These are phyloP conservation scores for Phytophthora litchii DNA, from an alignment of 352 stramenopile species.

Conservation along the genomic window DNA sequence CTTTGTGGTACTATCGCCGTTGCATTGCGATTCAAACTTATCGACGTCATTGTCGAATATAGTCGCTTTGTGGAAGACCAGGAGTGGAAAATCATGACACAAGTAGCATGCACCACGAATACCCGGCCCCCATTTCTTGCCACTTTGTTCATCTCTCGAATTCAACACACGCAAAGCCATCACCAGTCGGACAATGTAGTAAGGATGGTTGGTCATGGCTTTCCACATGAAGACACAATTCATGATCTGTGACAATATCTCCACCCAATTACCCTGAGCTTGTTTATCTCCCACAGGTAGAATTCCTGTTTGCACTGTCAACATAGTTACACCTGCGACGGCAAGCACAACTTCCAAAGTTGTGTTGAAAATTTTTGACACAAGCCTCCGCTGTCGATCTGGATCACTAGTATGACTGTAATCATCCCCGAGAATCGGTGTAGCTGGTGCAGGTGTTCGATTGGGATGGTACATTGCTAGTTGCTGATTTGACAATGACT, in stretches of 20 bases:
- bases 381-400: neutral
- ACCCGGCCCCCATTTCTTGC: neutral
- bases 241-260: neutral
- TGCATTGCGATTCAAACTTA: neutral
- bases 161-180: conserved; percentile 1
- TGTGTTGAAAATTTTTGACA: conserved; percentile 3
- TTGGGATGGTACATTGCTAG: neutral
- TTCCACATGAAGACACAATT: conserved; percentile 4
- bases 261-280: conserved; percentile 1
- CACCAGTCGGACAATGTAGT: conserved; percentile 1
- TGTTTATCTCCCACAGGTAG: conserved; percentile 2
- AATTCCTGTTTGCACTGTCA: conserved; percentile 1
- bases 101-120: conserved; percentile 2
- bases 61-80: neutral
- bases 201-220: neutral
- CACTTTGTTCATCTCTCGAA: neutral
- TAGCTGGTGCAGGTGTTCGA: conserved; percentile 1
- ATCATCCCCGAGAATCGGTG: conserved; percentile 2
- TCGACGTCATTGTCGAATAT: neutral
- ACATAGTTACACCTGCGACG: neutral
- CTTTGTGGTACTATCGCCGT: neutral
- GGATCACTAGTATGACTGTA: neutral
- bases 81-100: neutral
- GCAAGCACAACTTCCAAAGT: neutral
- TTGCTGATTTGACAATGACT: no score